phyloP scores from a whole-genome alignment of 371 early-diverging fungal species.

The Lichtheimia hyalospora region DNA sequence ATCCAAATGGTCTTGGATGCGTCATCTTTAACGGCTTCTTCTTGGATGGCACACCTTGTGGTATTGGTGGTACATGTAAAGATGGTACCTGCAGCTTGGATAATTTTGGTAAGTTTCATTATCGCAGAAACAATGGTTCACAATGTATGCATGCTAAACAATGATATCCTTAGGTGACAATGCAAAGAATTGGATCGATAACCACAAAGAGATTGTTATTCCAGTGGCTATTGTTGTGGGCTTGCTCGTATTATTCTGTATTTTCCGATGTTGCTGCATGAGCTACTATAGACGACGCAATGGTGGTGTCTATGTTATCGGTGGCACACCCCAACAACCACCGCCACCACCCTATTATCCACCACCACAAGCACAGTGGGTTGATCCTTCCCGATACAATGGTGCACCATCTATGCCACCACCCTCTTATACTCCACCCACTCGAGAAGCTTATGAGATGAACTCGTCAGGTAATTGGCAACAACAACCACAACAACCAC shows the following conservation, averaged over 20 bases:
- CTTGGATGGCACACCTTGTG: slow-evolving; percentile 90
- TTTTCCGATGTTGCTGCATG: slow-evolving; percentile 49
- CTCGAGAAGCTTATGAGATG: slow-evolving; percentile 26
- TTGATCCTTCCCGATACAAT: slow-evolving; percentile 55
- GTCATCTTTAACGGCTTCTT: slow-evolving; percentile 76
- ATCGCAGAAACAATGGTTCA: neutral
- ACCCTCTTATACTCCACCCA: slow-evolving; percentile 14
- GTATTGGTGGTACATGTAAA: slow-evolving; percentile 65
- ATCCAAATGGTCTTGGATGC: slow-evolving; percentile 58
- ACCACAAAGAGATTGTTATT: slow-evolving; percentile 49
- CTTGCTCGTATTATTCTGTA: slow-evolving; percentile 49
- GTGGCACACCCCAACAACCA: slow-evolving; percentile 12
- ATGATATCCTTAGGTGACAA: slow-evolving; percentile 19
- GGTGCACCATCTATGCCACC: slow-evolving; percentile 31
- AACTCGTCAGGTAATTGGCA: slow-evolving; percentile 15
- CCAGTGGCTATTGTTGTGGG: slow-evolving; percentile 52
- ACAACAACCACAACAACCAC: neutral
- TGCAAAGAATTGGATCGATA: slow-evolving; percentile 38
- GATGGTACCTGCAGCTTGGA: slow-evolving; percentile 44
- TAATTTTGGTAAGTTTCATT: slow-evolving; percentile 28
- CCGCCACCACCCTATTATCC: slow-evolving; percentile 26
- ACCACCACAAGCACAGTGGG: slow-evolving; percentile 43
- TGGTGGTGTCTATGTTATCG: slow-evolving; percentile 18
- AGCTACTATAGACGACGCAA: slow-evolving; percentile 25
- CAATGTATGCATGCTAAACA: neutral